Base-by-base conservation (phyloP, 768 basidiomycete species). In the Tricholoma bakamatsutake region DNA sequence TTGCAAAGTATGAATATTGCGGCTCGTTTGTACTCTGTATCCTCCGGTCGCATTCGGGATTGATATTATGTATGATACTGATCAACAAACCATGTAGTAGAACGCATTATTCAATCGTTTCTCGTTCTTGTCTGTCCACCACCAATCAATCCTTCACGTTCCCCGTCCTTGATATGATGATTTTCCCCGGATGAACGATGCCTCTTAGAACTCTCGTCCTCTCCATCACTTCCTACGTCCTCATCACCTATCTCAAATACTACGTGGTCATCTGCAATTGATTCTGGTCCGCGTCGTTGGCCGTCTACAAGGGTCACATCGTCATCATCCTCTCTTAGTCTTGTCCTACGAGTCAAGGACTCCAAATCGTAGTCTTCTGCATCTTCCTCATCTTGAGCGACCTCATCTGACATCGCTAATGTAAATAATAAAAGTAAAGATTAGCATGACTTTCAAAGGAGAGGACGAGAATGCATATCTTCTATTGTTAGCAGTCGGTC, bases 1-100 rank as follows among this genome's bases (percentile, higher is more conserved):
- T 71, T 96, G 67, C 92, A 95, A 79, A 90, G 90, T 59, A 95
- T 95, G 93, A 94, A 93, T 69, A 92, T 94, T 59, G 92, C 92
- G 54, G 85, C 90, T 54, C 85, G 93, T 49, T 72, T 92, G 53
- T 93, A 92, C 69, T 88, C 90, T 7, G 86, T 88, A 33, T 93
- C 91, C 33, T 88, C 91, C 33, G 91, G 90, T 57, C 87, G 91
- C 58, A 90, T 91, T 61, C 76, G 90, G 63, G 90, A 92, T 69
- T 80, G 70, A 72, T 61, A 57, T 52, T 51, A 45, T 64, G 55
- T 60, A 62, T 63, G 57, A 64, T 55, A 62, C 57, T 60, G 57
- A 61, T 33, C 24, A 53, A 59, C 55, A 56, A 52, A 55, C 52
- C 59, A 58, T 61, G 57, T 64, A 61, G 56, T 61, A 56, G 54